phyloP scores from a whole-genome alignment of 768 basidiomycete species.

The Strobilomyces echinocephalus region DNA sequence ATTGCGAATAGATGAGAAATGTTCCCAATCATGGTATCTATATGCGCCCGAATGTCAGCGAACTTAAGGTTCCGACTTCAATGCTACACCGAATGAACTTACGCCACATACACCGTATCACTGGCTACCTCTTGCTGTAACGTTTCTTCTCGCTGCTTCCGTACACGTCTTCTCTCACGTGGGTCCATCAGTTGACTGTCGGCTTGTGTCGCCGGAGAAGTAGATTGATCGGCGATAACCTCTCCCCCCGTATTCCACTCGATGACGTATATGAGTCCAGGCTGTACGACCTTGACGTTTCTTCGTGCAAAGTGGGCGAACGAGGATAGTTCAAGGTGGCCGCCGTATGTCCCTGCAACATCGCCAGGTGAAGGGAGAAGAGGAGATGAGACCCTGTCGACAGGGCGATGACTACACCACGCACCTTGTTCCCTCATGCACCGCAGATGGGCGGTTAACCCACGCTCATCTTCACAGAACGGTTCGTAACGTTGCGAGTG shows the following conservation, averaged over 20 bases:
- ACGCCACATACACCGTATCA: constrained; percentile 79
- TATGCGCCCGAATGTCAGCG: constrained; percentile 8
- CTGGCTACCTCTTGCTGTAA: constrained; percentile 18
- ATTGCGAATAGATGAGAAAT: constrained; percentile 91
- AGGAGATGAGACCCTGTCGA: not conserved
- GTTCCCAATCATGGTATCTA: constrained; percentile 92
- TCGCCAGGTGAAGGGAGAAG: constrained; percentile 9
- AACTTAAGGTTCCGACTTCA: constrained; percentile 1
- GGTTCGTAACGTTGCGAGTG: constrained; percentile 74
- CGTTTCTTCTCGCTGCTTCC: constrained; percentile 32
- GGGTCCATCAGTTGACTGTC: constrained; percentile 27
- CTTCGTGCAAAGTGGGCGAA: constrained; percentile 77
- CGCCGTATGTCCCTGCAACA: constrained; percentile 75
- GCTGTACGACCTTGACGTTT: constrained; percentile 90
- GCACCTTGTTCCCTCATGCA: constrained; percentile 77
- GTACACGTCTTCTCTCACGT: constrained; percentile 42
- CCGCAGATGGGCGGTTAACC: constrained; percentile 62
- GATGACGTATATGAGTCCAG: constrained; percentile 86
- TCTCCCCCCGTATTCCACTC: constrained; percentile 69
- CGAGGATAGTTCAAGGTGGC: constrained; percentile 89
- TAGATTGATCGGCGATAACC: constrained; percentile 24
- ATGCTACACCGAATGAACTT: constrained; percentile 34
- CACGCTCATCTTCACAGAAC: constrained; percentile 84
- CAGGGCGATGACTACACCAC: constrained; percentile 17
- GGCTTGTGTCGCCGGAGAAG: constrained; percentile 25